Percentiles rank a stretch among this genome's conserved stretches.
phyloP scores from a whole-genome alignment of 2,329 filamentous ascomycete genomes.

The Dryadomyces sulphureus region DNA sequence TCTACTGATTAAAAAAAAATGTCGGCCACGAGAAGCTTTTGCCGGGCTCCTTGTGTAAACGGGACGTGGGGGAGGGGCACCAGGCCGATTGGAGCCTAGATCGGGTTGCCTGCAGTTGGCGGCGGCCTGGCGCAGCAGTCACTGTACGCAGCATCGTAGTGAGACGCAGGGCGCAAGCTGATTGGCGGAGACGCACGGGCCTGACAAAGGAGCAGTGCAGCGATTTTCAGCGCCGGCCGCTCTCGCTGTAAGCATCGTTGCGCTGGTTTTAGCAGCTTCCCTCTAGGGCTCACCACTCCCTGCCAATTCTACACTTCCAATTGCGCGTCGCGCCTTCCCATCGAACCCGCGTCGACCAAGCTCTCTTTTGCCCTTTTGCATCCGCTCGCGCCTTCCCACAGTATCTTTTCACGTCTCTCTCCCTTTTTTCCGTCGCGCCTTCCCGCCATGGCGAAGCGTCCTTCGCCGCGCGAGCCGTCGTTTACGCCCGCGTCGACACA shows the following conservation, averaged over 20 bases:
- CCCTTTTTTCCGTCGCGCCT: neutral
- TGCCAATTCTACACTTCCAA: neutral
- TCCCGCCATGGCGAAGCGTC: constrained; percentile 12
- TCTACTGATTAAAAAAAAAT: neutral
- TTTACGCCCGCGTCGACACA: constrained; percentile 31
- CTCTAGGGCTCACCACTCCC: neutral
- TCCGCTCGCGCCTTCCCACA: no score
- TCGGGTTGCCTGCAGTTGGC: neutral
- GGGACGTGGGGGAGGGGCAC: neutral
- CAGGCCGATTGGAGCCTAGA: neutral
- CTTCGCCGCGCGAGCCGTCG: constrained; percentile 26
- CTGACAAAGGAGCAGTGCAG: no score
- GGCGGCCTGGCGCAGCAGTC: neutral
- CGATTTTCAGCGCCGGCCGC: no score
- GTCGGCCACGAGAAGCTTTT: neutral
- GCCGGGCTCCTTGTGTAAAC: neutral
- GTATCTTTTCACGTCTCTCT: neutral
- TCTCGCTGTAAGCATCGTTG: no score
- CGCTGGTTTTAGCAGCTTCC: neutral
- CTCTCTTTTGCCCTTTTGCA: neutral
- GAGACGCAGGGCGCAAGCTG: no score
- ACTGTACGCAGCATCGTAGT: neutral
- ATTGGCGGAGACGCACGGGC: no score
- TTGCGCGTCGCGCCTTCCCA: neutral
- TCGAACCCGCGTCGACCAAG: neutral